Evolutionary conservation across 306 rosid species (phyloP), one percentile per base, ranked within the genome.

Genomic region (Sindora glabra): DNA sequence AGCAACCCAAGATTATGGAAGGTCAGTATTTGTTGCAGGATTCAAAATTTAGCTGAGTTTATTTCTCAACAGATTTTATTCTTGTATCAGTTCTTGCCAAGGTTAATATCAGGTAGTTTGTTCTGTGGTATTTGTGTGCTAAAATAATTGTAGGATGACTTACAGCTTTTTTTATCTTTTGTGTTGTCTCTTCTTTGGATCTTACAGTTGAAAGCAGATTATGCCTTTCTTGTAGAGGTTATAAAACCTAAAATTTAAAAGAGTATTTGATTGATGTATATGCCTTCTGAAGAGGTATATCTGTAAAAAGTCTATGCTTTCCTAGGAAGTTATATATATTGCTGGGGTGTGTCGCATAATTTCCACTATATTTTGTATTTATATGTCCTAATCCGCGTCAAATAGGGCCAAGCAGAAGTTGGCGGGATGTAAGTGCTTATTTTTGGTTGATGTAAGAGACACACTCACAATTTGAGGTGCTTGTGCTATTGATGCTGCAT

Each of bases 1-100:
- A 67, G 61, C 62, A 88, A 85, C 74, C 82, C 82, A 1, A 61
- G 67, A 65, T 56, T 85, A 68, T 52, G 30, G 23, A 79, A 80
- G 92, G 96, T 88, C 34, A 48, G 86, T 44, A 33, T 49, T 41
- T 48, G 10, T 14, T 12, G 48, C 18, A 32, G 33, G 11, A 58
- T 41, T 37, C 16, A 21, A 36, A 58, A 65, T 42, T 24, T 52
- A 17, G 30, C 58, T 22, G 14, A 27, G 21, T 65, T 32, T 65
- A 26, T 59, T 8, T 22, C 26, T 56, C 10, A 18, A 38, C 13
- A 10, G 6, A 30, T 40, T 16, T 12, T 34, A 14, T 11, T 50
- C 12, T 5, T 24, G 26, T 26, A 48, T 50, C 12, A 44, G 29
- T 52, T 9, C 27, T 48, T 10, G 56, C 10, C 2, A 2, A 41